These are phyloP conservation scores for Diaporthe sp. DNA, from an alignment of 2,329 filamentous ascomycete genomes.

Conservation along the genomic window DNA sequence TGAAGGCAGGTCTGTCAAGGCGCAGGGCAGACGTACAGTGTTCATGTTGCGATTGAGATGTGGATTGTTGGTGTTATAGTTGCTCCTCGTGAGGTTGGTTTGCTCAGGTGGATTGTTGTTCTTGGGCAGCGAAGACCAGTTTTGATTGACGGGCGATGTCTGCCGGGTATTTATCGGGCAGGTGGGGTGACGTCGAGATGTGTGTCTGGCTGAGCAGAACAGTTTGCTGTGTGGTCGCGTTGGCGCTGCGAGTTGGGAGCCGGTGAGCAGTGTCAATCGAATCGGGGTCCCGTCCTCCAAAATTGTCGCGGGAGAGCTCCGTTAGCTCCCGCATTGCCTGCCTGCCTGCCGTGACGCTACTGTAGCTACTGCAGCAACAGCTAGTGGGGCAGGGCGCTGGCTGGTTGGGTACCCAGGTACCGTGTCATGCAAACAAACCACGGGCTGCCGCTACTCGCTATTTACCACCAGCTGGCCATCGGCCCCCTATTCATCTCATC, in stretches of 20 bases:
- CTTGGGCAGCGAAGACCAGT: not conserved
- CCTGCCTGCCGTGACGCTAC: conserved; percentile 19
- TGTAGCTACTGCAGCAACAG: conserved; percentile 23
- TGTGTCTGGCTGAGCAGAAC: not conserved
- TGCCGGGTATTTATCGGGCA: not conserved
- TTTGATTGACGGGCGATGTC: not conserved
- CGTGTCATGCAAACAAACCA: not conserved
- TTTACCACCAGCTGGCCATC: not conserved
- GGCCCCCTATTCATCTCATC: conserved; percentile 14
- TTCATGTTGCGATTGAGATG: conserved; percentile 59
- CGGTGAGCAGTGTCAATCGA: conserved; percentile 4
- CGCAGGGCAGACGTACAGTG: conserved; percentile 57
- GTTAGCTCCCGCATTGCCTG: conserved; percentile 25
- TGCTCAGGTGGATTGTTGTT: not conserved
- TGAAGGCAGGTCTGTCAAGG: not conserved
- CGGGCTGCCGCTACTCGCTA: not conserved
- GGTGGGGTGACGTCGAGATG: conserved; percentile 6
- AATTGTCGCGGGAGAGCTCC: conserved; percentile 24
- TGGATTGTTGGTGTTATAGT: not conserved
- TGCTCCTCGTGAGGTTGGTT: not conserved
- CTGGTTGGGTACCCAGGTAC: not conserved
- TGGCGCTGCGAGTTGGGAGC: conserved; percentile 2
- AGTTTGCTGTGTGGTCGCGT: not conserved
- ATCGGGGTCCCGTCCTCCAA: conserved; percentile 11
- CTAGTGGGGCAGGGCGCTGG: conserved; percentile 16